These are phyloP conservation scores for Lachancea cidri DNA, from an alignment of 805 yeast genomes.

Conservation along the genomic window DNA sequence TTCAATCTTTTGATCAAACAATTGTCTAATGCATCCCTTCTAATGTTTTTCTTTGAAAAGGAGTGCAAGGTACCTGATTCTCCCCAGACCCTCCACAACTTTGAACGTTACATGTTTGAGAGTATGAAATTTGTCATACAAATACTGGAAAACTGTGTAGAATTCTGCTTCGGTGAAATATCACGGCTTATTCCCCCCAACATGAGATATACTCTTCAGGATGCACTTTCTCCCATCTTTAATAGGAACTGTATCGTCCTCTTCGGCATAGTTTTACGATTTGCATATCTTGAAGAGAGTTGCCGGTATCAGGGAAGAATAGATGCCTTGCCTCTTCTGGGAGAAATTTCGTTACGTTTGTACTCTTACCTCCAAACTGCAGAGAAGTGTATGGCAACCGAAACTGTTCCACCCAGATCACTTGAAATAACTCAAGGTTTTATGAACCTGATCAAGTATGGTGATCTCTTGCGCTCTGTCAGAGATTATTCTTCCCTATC, in stretches of 20 bases:
- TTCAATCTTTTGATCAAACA: constrained; percentile 5
- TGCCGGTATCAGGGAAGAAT: not conserved
- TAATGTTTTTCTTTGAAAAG: constrained; percentile 10
- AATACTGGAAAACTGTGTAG: constrained; percentile 1
- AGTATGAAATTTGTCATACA: constrained; percentile 2
- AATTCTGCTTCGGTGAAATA: constrained; percentile 1
- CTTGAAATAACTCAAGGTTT: not conserved
- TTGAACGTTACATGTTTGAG: constrained; percentile 7
- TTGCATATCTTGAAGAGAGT: constrained; percentile 2
- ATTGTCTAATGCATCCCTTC: constrained; percentile 8
- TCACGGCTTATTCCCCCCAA: not conserved
- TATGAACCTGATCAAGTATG: not conserved
- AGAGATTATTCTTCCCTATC: not conserved
- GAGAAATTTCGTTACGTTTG: not conserved
- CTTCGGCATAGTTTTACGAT: constrained; percentile 6
- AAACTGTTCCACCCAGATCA: constrained; percentile 1
- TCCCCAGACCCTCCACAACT: not conserved
- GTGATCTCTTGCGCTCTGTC: not conserved
- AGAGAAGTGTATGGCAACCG: constrained; percentile 2
- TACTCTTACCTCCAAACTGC: not conserved
- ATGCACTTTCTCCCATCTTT: constrained; percentile 2
- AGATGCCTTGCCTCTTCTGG: not conserved
- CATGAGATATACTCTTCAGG: constrained; percentile 1
- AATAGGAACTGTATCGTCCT: constrained; percentile 4
- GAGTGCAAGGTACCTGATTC: not conserved